phyloP scores from a whole-genome alignment of 2,329 filamentous ascomycete genomes.

The Botrytis tulipae region DNA sequence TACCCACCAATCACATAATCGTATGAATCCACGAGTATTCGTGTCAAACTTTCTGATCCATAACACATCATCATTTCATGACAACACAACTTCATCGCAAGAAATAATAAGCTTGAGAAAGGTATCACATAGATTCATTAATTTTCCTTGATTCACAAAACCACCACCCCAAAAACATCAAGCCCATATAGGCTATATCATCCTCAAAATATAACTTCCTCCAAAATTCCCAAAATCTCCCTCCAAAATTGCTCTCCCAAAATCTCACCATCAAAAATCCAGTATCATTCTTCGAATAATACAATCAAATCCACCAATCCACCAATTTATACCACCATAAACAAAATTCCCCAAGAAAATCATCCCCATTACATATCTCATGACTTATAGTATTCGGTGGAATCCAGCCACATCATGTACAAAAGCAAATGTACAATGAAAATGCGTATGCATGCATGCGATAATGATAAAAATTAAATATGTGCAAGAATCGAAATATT shows the following conservation, averaged over 20 bases:
- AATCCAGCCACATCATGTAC: conserved; percentile 13
- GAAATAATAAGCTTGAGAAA: neutral
- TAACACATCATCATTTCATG: neutral
- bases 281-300: neutral
- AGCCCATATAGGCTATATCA: neutral
- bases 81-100: neutral
- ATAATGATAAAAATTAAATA: conserved; percentile 1
- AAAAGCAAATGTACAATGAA: conserved; percentile 1
- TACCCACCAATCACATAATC: neutral
- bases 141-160: neutral
- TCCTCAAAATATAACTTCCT: neutral
- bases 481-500: conserved; percentile 10
- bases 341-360: neutral
- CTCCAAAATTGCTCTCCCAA: neutral
- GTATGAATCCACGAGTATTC: neutral
- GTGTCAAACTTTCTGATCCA: neutral
- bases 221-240: conserved; percentile 4
- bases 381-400: conserved; percentile 2
- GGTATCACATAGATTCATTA: neutral
- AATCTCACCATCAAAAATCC: neutral
- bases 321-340: neutral
- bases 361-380: neutral
- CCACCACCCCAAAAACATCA: neutral
- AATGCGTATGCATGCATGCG: neutral
- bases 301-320: neutral